Evolutionary conservation across 176 grass and related monocot species (phyloP).

Genomic region (Aegilops longissima): DNA sequence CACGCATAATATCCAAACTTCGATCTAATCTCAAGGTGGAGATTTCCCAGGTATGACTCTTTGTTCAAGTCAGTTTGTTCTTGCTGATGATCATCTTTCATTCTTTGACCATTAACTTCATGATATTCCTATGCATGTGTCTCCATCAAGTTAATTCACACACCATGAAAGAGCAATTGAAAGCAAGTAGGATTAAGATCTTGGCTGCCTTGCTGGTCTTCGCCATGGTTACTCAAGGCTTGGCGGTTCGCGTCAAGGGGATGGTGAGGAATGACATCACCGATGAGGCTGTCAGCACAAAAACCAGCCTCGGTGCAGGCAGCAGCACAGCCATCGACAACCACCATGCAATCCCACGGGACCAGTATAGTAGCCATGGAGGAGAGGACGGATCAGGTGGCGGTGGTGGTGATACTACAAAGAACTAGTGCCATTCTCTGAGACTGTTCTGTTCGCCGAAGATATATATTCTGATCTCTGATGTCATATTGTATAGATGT

Average conservation of each 20-base stretch:
- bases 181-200: neutral
- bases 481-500: neutral
- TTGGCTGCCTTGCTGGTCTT: constrained; percentile 10
- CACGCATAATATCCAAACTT: neutral
- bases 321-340: constrained; percentile 36
- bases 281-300: neutral
- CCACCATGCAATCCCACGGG: constrained; percentile 53
- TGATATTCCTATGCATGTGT: neutral
- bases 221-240: neutral
- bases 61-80: neutral
- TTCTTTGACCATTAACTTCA: neutral
- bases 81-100: neutral
- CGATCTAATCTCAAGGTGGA: neutral
- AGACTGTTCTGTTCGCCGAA: neutral
- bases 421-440: constrained; percentile 26
- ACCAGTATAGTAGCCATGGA: constrained; percentile 44
- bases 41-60: constrained; percentile 29
- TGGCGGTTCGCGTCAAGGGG: neutral
- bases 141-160: neutral
- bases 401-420: constrained; percentile 27
- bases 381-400: constrained; percentile 15
- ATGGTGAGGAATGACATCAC: neutral
- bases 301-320: neutral
- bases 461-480: neutral
- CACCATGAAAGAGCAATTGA: neutral